These are phyloP conservation scores for Tolypocladium cylindrosporum DNA, from an alignment of 2,329 filamentous ascomycete species.

Conservation along the genomic window DNA sequence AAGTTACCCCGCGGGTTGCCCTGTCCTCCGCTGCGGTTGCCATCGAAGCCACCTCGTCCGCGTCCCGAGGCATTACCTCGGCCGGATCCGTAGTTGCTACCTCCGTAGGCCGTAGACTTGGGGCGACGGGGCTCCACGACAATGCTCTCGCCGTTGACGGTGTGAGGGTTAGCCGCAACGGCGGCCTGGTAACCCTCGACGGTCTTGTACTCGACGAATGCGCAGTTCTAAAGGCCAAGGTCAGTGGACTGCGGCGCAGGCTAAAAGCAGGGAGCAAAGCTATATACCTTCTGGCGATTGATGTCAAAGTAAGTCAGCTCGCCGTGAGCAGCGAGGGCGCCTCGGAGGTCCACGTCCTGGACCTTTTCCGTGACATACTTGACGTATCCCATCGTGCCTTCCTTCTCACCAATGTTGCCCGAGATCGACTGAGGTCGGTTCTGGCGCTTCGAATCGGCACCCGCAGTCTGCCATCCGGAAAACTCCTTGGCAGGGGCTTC, in stretches of 20 bases:
- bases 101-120: constrained; percentile 60
- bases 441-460: constrained; percentile 75
- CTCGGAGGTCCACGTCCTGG: constrained; percentile 60
- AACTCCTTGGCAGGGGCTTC: constrained; percentile 39
- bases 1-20: constrained; percentile 57
- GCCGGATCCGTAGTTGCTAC: constrained; percentile 53
- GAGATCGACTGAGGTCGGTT: constrained; percentile 60
- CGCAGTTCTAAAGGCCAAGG: constrained; percentile 62
- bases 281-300: constrained; percentile 69
- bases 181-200: constrained; percentile 75
- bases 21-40: constrained; percentile 50
- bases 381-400: constrained; percentile 77
- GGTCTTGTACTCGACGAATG: constrained; percentile 88
- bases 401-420: constrained; percentile 53
- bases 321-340: constrained; percentile 61
- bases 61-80: constrained; percentile 52
- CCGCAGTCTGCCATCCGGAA: constrained; percentile 73
- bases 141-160: constrained; percentile 72
- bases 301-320: constrained; percentile 66
- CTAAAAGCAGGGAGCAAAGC: not conserved
- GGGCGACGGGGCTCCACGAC: constrained; percentile 82
- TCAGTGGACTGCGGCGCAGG: constrained; percentile 3
- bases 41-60: constrained; percentile 57
- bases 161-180: constrained; percentile 73
- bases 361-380: constrained; percentile 93